These are phyloP conservation scores for Thuja plicata DNA, from an alignment of 83 land plant genomes.

Conservation along the genomic window DNA sequence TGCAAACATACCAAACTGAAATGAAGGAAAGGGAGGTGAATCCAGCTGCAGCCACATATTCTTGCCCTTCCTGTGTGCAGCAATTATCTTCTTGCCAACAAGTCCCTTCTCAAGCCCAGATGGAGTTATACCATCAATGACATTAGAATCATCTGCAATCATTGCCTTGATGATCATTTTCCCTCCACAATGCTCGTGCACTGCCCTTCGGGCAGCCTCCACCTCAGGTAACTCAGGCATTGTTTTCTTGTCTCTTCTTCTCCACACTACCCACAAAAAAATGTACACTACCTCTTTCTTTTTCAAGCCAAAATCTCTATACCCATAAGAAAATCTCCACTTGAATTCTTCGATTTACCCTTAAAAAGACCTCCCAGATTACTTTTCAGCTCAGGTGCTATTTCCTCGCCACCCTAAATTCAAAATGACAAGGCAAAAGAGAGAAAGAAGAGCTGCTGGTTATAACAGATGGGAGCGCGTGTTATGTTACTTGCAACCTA, in stretches of 20 bases:
- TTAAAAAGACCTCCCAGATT: not conserved
- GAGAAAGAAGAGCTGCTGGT: not conserved
- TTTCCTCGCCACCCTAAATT: not conserved
- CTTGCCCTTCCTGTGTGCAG: conserved; percentile 89
- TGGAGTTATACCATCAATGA: conserved; percentile 76
- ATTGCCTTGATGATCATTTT: conserved; percentile 47
- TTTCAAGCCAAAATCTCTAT: not conserved
- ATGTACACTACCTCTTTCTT: not conserved
- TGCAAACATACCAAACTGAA: conserved; percentile 80
- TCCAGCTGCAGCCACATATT: conserved; percentile 93
- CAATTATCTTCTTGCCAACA: conserved; percentile 64
- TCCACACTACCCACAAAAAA: not conserved
- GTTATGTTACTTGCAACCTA: not conserved
- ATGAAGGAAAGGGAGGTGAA: conserved; percentile 88
- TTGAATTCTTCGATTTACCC: not conserved
- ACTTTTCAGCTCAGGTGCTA: not conserved
- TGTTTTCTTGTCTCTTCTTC: conserved; percentile 13
- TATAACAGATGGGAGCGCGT: too few species aligned
- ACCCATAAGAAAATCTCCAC: not conserved
- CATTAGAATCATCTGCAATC: conserved; percentile 81
- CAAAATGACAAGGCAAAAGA: not conserved
- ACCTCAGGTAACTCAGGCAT: conserved; percentile 99
- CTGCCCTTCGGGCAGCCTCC: conserved; percentile 89
- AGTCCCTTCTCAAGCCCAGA: conserved; percentile 65
- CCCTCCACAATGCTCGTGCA: conserved; percentile 76